Base-by-base conservation (phyloP, 2,329 filamentous ascomycete genomes). In the Rhynchosporium agropyri region DNA sequence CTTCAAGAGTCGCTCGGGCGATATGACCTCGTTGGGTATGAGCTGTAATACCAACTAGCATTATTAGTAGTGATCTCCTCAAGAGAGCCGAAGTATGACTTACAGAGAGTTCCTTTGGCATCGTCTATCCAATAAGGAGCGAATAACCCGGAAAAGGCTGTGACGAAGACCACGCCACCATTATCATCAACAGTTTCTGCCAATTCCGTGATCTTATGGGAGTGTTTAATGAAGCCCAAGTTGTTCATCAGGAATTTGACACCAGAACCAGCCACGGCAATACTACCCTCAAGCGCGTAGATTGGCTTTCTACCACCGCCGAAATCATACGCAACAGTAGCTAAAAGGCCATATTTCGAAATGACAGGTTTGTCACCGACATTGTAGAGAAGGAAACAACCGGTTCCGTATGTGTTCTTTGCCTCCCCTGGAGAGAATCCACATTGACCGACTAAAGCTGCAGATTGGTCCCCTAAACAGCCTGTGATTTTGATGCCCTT, bases 321-420 rank as follows among this genome's bases (percentile, higher is more conserved):
- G 74, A 94, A 88, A 75, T 93, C 84, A 74, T 90, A 94, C 0
- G 88, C 91, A 15, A 94, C 86, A 0, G 91, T 94, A 33, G 87
- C 88, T 33, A 94, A 78, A 13, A 95, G 81, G 3, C 91, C 91
- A 73, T 93, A 89, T 33, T 80, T 85, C 0, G 91, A 94, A 63
- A 93, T 87, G 61, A 93, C 89, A 4, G 90, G 90, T 77, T 91
- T 89, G 29, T 87, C 81, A 29, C 91, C 91, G 13, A 92, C 88
- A 72, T 95, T 93, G 78, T 92, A 93, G 6, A 94, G 84, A 68
- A 94, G 77, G 79, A 95, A 95, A 76, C 90, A 93, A 28, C 91
- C 91, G 0, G 91, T 94, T 46, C 91, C 91, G 74, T 94, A 94
- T 0, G 91, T 94, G 76, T 94, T 94, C 80, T 94, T 94, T 56